Evolutionary conservation across 768 basidiomycete species (phyloP).

Genomic region (Termitomyces sp.): DNA sequence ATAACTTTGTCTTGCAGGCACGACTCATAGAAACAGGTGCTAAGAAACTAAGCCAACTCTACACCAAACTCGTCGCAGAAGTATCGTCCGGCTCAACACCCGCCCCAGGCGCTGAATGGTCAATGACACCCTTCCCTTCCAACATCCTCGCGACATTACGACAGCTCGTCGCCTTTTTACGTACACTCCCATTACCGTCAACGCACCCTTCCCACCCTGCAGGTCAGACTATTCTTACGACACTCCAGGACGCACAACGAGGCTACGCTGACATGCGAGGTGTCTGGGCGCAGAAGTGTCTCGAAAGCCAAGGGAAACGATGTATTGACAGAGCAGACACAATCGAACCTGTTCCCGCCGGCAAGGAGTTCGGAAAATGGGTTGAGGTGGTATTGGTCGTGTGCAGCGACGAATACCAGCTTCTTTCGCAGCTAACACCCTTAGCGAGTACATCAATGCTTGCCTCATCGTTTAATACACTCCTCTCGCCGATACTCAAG

Average conservation of each 20-base stretch:
- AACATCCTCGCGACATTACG: slow-evolving; percentile 45
- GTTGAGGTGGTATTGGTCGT: slow-evolving; percentile 58
- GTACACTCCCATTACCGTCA: slow-evolving; percentile 66
- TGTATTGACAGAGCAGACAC: slow-evolving; percentile 68
- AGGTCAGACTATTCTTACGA: slow-evolving; percentile 53
- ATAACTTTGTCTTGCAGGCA: slow-evolving; percentile 28
- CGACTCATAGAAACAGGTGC: slow-evolving; percentile 77
- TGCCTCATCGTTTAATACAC: slow-evolving; percentile 51
- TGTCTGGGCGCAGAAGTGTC: slow-evolving; percentile 66
- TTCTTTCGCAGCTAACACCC: slow-evolving; percentile 59
- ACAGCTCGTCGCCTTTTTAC: slow-evolving; percentile 64
- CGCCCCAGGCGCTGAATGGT: slow-evolving; percentile 50
- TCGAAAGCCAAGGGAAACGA: slow-evolving; percentile 66
- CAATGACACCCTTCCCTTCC: slow-evolving; percentile 48
- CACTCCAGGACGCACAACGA: slow-evolving; percentile 70
- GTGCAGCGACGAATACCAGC: slow-evolving; percentile 65
- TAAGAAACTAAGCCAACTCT: slow-evolving; percentile 76
- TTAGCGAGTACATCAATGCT: slow-evolving; percentile 45
- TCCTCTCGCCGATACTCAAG: slow-evolving; percentile 58
- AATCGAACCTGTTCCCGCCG: slow-evolving; percentile 57
- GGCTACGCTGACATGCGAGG: slow-evolving; percentile 88
- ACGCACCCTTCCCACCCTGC: slow-evolving; percentile 85
- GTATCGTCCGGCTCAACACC: slow-evolving; percentile 74
- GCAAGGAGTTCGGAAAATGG: slow-evolving; percentile 70
- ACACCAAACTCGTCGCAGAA: slow-evolving; percentile 86